A percentile compares a stretch with the other conserved stretches of the same genome.
These are phyloP conservation scores for Cyberlindnera bimundalis DNA, from an alignment of 805 yeast species.

Conservation along the genomic window DNA sequence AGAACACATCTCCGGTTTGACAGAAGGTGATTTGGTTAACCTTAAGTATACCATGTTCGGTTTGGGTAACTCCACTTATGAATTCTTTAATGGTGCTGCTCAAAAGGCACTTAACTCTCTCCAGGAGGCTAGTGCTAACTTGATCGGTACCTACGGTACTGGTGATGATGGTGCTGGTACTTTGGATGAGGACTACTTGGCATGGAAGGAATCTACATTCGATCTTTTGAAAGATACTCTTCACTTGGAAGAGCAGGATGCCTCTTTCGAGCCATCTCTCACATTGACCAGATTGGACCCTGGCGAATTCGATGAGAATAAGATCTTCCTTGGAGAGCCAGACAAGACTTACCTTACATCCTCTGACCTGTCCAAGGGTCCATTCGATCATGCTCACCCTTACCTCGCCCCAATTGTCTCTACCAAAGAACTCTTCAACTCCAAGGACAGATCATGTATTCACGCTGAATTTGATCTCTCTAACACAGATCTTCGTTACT, in stretches of 20 bases:
- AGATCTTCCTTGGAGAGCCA: slow-evolving; percentile 83
- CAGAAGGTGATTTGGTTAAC: slow-evolving; percentile 52
- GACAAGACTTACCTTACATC: slow-evolving; percentile 35
- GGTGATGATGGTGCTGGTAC: slow-evolving; percentile 97
- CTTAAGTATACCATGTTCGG: slow-evolving; percentile 79
- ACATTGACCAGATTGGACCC: slow-evolving; percentile 38
- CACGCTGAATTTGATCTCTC: slow-evolving; percentile 87
- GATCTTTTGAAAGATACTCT: slow-evolving; percentile 61
- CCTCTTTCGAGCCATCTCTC: slow-evolving; percentile 70
- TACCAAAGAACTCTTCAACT: slow-evolving; percentile 68
- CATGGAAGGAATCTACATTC: slow-evolving; percentile 85
- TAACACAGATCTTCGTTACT: slow-evolving; percentile 69
- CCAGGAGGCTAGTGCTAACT: slow-evolving; percentile 62
- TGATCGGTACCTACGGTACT: slow-evolving; percentile 75
- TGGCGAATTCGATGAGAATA: slow-evolving; percentile 34
- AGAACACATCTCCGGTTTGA: slow-evolving; percentile 54
- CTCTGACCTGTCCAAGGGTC: slow-evolving; percentile 49
- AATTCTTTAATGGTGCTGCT: slow-evolving; percentile 83
- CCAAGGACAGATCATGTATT: slow-evolving; percentile 69
- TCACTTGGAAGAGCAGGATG: slow-evolving; percentile 75
- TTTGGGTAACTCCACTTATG: slow-evolving; percentile 92
- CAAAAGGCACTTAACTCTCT: slow-evolving; percentile 51
- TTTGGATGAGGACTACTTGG: slow-evolving; percentile 89
- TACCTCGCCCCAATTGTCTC: slow-evolving; percentile 63
- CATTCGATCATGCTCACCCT: slow-evolving; percentile 81